Evolutionary conservation across 2,329 filamentous ascomycete species (phyloP).

Genomic region (Stachybotrys echinatus): DNA sequence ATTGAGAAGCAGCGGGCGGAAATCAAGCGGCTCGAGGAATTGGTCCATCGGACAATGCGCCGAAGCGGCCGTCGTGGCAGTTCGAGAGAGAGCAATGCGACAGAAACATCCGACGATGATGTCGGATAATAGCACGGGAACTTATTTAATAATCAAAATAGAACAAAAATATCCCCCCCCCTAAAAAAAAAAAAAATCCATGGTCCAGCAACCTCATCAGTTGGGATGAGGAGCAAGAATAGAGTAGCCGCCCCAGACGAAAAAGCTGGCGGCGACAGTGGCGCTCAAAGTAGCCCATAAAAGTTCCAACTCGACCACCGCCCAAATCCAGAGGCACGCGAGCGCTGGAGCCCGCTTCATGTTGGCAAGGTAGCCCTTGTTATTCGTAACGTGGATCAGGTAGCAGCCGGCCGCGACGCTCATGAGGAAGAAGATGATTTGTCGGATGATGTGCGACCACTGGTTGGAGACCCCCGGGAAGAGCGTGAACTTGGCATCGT

Average conservation of each 20-base stretch:
- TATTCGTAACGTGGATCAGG: conserved; percentile 76
- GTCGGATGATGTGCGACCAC: conserved; percentile 44
- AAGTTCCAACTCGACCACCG: conserved; percentile 79
- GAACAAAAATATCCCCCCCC: too few relatives aligned
- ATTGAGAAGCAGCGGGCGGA: conserved; percentile 18
- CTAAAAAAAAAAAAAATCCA: too few relatives aligned
- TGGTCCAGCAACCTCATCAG: not conserved
- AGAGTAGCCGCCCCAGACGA: conserved; percentile 45
- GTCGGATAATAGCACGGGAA: conserved; percentile 2
- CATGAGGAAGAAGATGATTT: conserved; percentile 57
- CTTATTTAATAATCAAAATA: not conserved
- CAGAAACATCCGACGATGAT: conserved; percentile 7
- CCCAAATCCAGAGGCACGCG: conserved; percentile 90
- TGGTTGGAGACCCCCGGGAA: conserved; percentile 42
- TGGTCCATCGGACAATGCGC: conserved; percentile 10
- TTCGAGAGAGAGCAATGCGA: not conserved
- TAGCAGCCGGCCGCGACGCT: conserved; percentile 66
- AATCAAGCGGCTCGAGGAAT: conserved; percentile 13
- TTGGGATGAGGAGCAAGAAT: conserved; percentile 19
- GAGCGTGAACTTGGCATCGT: conserved; percentile 41
- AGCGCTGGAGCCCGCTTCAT: conserved; percentile 91
- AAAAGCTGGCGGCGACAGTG: conserved; percentile 35
- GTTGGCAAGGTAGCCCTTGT: conserved; percentile 73
- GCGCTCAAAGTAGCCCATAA: conserved; percentile 56
- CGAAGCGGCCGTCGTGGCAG: conserved; percentile 1